Evolutionary conservation across 495 filamentous ascomycete species (phyloP).

Genomic region (Penicillium cataractarum): DNA sequence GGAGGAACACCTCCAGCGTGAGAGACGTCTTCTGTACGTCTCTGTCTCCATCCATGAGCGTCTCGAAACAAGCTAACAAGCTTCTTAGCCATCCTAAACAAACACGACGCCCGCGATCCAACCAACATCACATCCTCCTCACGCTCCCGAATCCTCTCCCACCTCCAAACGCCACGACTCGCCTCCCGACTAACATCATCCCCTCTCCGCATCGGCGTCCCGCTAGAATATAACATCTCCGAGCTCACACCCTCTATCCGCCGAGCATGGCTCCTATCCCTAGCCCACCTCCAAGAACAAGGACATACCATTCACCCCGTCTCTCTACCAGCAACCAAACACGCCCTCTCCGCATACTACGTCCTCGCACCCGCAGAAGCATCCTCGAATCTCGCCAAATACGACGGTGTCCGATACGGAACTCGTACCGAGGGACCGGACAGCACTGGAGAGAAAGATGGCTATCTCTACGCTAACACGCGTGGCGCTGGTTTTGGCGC

Average conservation of each 20-base stretch:
- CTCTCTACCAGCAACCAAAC: slow-evolving; percentile 81
- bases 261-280: slow-evolving; percentile 64
- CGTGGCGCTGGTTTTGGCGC: slow-evolving; percentile 74
- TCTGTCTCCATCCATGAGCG: neutral
- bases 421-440: slow-evolving; percentile 44
- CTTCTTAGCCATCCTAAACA: slow-evolving; percentile 49
- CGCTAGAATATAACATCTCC: slow-evolving; percentile 83
- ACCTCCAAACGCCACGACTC: slow-evolving; percentile 26
- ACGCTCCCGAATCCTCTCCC: slow-evolving; percentile 47
- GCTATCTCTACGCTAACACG: slow-evolving; percentile 74
- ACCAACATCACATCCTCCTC: slow-evolving; percentile 64
- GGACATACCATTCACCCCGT: slow-evolving; percentile 74
- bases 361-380: slow-evolving; percentile 94
- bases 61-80: slow-evolving; percentile 7
- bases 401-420: slow-evolving; percentile 93
- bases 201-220: slow-evolving; percentile 69
- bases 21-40: slow-evolving; percentile 58
- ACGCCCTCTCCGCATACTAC: slow-evolving; percentile 92
- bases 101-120: slow-evolving; percentile 74
- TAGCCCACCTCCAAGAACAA: slow-evolving; percentile 56
- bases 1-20: slow-evolving; percentile 50
- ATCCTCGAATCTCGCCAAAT: slow-evolving; percentile 95
- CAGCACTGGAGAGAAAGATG: slow-evolving; percentile 35
- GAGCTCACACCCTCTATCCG: slow-evolving; percentile 75
- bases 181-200: slow-evolving; percentile 34